A percentile compares a stretch with the other conserved stretches of the same genome.
These are phyloP conservation scores for Trichothecium roseum DNA, from an alignment of 2,329 filamentous ascomycete genomes.

Conservation along the genomic window DNA sequence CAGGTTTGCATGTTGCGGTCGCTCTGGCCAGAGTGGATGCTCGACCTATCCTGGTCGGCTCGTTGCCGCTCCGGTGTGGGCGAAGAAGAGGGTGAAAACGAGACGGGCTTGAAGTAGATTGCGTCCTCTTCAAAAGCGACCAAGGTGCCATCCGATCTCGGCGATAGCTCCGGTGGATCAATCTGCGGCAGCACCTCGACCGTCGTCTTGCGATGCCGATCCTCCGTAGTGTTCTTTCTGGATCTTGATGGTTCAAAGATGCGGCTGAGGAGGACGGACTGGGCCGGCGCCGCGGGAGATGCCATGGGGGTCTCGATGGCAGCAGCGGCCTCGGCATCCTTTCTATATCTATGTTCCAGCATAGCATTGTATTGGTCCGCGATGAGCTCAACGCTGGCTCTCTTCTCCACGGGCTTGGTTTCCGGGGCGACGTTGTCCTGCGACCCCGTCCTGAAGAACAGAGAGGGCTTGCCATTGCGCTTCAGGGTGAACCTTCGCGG, in stretches of 20 bases:
- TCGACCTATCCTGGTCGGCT: conserved; percentile 16
- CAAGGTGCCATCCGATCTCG: conserved; percentile 26
- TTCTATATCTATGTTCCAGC: conserved; percentile 15
- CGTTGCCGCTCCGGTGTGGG: conserved; percentile 2
- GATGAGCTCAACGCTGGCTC: conserved; percentile 29
- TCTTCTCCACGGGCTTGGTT: conserved; percentile 12
- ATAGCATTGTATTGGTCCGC: conserved; percentile 35
- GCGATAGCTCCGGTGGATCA: conserved; percentile 1
- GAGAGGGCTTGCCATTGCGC: conserved; percentile 31
- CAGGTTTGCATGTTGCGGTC: conserved; percentile 36
- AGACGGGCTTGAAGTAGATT: conserved; percentile 34
- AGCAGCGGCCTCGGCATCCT: not conserved
- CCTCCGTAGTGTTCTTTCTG: not conserved
- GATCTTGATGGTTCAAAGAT: not conserved
- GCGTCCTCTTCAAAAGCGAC: conserved; percentile 36
- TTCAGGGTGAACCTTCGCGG: conserved; percentile 4
- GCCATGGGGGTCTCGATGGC: conserved; percentile 1
- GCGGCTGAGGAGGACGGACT: not conserved
- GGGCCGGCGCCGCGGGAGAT: not conserved
- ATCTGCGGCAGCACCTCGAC: not conserved
- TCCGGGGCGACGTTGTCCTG: conserved; percentile 19
- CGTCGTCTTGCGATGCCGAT: not conserved
- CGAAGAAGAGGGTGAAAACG: conserved; percentile 24
- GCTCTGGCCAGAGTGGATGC: too few relatives aligned
- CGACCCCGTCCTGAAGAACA: conserved; percentile 33